Conservation (phyloP, 1,284 basidiomycete genomes). For the Malassezia japonica region DNA sequence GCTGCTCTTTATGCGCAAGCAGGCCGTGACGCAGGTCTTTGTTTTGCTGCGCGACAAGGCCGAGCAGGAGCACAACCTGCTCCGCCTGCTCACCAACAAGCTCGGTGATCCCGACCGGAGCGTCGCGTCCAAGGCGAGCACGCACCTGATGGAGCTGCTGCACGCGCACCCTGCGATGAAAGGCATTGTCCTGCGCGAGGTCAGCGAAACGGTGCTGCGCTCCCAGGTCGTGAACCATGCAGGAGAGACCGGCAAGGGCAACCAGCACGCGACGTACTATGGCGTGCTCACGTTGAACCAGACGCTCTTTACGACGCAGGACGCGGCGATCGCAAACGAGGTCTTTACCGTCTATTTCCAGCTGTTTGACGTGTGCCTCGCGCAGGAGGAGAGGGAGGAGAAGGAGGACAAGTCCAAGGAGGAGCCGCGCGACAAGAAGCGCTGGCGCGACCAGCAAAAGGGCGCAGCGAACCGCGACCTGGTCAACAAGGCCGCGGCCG, state of each 20-base stretch:
- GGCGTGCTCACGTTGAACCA: constrained; percentile 89
- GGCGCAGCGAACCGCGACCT: constrained; percentile 15
- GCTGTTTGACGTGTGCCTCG: constrained; percentile 66
- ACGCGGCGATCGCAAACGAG: constrained; percentile 64
- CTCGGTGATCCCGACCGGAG: constrained; percentile 68
- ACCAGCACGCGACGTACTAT: constrained; percentile 72
- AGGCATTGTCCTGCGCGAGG: constrained; percentile 74
- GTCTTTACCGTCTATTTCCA: constrained; percentile 90
- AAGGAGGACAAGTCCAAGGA: constrained; percentile 22
- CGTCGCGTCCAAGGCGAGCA: constrained; percentile 79
- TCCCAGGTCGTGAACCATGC: constrained; percentile 32
- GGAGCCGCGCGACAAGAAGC: constrained; percentile 48
- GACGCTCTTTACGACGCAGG: constrained; percentile 63
- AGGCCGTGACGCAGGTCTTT: constrained; percentile 60
- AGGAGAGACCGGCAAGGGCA: constrained; percentile 20
- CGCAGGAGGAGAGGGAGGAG: constrained; percentile 22
- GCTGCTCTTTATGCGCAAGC: constrained; percentile 75
- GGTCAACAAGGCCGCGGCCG: constrained; percentile 50
- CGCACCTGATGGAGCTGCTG: constrained; percentile 77
- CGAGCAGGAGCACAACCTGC: constrained; percentile 93
- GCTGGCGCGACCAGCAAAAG: constrained; percentile 48
- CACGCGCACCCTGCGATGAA: constrained; percentile 94
- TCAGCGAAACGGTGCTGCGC: constrained; percentile 67
- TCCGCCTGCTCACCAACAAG: constrained; percentile 87
- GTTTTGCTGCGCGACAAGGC: constrained; percentile 77